Evolutionary conservation across 805 yeast genomes (phyloP), one percentile per base, ranked within the genome.

Genomic region (Wickerhamomyces sydowiorum): DNA sequence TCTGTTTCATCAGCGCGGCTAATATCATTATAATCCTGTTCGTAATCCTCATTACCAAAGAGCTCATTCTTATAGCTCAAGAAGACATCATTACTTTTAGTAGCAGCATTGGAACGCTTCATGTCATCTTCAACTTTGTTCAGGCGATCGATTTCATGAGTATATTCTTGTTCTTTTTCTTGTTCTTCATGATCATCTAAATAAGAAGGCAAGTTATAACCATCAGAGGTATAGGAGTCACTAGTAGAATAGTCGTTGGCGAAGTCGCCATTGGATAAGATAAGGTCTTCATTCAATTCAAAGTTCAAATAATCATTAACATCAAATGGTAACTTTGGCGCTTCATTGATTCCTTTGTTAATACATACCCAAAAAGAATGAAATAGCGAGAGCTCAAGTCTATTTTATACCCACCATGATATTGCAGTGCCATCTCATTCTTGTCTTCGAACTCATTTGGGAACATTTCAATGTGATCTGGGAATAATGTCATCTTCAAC

Each of bases 211-310:
- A 30, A 6, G 13, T 12, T 7, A 7, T 10, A 17, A 12, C 8
- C 14, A 17, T 29, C 17, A 17, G 12, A 4, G 17, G 32, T 19
- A 32, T 32, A 15, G 3, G 39, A 15, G 19, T 32, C 30, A 4
- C 12, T 17, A 8, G 39, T 23, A 12, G 45, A 10, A 42, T 51
- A 51, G 33, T 44, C 51, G 41, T 52, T 52, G 28, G 52, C 13
- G 37, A 52, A 53, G 7, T 36, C 53, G 5, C 52, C 51, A 20
- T 45, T 30, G 2, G 49, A 14, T 10, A 37, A 33, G 18, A 50
- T 50, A 37, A 53, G 49, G 21, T 50, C 59, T 25, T 50, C 56
- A 23, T 49, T 50, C 37, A 51, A 44, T 41, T 56, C 60, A 18
- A 54, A 43, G 23, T 36, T 47, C 19, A 50, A 38, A 25, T 54